Evolutionary conservation across 2,329 filamentous ascomycete genomes (phyloP).

Genomic region (Blastomyces parvus): DNA sequence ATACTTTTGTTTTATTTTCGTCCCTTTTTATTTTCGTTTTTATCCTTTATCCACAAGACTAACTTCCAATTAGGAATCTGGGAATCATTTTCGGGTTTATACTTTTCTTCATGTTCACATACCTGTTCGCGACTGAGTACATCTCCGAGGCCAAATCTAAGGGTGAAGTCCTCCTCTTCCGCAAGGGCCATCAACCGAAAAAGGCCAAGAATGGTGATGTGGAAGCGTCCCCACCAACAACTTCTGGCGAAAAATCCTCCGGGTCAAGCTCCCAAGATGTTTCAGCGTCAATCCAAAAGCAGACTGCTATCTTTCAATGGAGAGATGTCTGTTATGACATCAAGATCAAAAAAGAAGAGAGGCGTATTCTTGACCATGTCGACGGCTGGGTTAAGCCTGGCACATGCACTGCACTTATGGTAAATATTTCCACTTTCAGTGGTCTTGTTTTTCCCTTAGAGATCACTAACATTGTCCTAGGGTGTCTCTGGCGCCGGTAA

Average conservation of each 20-base stretch:
- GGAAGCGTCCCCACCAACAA: conserved; percentile 18
- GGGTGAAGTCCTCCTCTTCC: conserved; percentile 67
- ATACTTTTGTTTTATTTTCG: background rate
- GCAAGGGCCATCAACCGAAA: conserved; percentile 54
- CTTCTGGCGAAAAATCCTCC: conserved; percentile 27
- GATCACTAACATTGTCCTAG: conserved; percentile 17
- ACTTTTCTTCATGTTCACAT: conserved; percentile 49
- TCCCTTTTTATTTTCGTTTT: background rate
- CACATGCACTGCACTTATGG: conserved; percentile 81
- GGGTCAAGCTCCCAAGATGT: conserved; percentile 19
- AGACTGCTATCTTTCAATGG: conserved; percentile 79
- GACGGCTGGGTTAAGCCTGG: conserved; percentile 92
- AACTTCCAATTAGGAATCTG: conserved; percentile 44
- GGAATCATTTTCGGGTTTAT: conserved; percentile 59
- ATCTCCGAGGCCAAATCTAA: conserved; percentile 59
- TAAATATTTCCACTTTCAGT: conserved; percentile 12
- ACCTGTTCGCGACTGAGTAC: conserved; percentile 56
- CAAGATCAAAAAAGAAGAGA: conserved; percentile 63
- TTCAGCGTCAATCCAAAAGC: conserved; percentile 45
- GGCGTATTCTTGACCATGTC: conserved; percentile 73
- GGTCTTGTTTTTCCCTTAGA: background rate
- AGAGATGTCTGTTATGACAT: conserved; percentile 73
- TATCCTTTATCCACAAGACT: background rate
- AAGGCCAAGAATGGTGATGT: conserved; percentile 25
- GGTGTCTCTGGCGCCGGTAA: conserved; percentile 84